Evolutionary conservation across 805 yeast species (phyloP), one percentile per base, ranked within the genome.

Genomic region (Diddensiella transvaalensis): DNA sequence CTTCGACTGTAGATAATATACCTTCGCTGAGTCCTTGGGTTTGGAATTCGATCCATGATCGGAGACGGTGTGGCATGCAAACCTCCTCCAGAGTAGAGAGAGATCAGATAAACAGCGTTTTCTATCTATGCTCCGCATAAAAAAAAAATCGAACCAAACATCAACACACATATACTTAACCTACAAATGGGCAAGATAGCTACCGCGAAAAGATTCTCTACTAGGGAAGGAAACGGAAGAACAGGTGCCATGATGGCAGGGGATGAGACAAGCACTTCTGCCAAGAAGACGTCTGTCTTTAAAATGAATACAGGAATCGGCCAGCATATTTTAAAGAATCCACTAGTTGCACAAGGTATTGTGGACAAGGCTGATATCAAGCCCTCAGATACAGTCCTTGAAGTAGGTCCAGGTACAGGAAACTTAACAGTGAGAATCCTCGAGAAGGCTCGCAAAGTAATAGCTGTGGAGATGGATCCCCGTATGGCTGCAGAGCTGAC

Each of bases 321-420:
- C 54, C 99, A 93, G 72, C 99, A 93, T 74, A 89, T 93, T 55
- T 76, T 93, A 63, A 93, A 93, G 64, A 93, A 93, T 65, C 99
- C 99, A 1, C 74, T 90, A 47, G 93, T 93, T 23, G 98, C 99
- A 3, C 98, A 93, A 66, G 98, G 97, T 13, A 93, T 93, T 65
- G 99, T 93, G 15, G 98, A 93, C 65, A 91, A 91, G 63, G 98
- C 99, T 1, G 85, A 81, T 33, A 85, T 93, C 47, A 85, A 82
- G 60, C 97, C 98, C 2, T 83, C 95, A 24, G 99, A 93, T 63
- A 80, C 82, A 4, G 98, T 93, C 1, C 73, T 93, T 37, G 99
- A 93, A 72, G 96, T 93, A 45, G 99, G 99, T 60, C 99, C 99
- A 2, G 99, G 99, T 80, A 93, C 99, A 0, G 99, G 99, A 72